Evolutionary conservation across 2,329 filamentous ascomycete species (phyloP), one percentile per base, ranked within the genome.

Genomic region (Cryphonectria japonica): DNA sequence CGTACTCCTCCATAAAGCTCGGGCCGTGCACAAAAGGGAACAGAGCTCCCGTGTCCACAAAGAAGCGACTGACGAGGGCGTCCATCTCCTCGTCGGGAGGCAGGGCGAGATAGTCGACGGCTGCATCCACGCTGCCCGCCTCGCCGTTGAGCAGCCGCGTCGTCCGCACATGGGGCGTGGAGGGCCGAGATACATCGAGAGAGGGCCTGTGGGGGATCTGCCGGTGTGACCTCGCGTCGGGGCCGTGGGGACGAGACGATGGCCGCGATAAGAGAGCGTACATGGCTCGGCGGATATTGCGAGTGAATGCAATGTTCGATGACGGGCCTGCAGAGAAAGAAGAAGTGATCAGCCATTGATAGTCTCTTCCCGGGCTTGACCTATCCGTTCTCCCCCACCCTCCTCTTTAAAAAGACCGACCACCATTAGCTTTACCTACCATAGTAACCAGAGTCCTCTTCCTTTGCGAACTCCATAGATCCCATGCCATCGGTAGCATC

Each of bases 231-330:
- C 60, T 64, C 13, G 66, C 34, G 32, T 64, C 66, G 5, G 54
- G 19, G 13, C 32, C 61, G 9, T 57, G 39, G 39, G 52, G 62
- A 13, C 62, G 52, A 3, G 68, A 2, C 14, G 63, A 14, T 6
- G 68, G 68, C 57, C 63, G 66, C 7, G 68, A 68, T 22, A 74
- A 59, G 16, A 71, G 59, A 13, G 73, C 65, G 16, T 62, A 69
- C 37, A 75, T 61, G 19, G 75, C 74, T 6, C 66, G 46, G 29
- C 68, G 66, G 34, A 76, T 76, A 59, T 74, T 72, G 0, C 75
- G 75, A n/a, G 72, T 67, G n/a, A 77, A 76, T 9, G 76, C 75
- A 19, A 76, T 77, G 41, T 77, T 77, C 22, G 75, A 76, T 9
- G 75, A 75, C 0, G 76, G 75, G 2, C 74, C 74, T 75, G 29